A percentile compares a stretch with the other conserved stretches of the same genome.
phyloP scores from a whole-genome alignment of 1,139 yeast genomes.

The Debaryomycetaceae sp. region DNA sequence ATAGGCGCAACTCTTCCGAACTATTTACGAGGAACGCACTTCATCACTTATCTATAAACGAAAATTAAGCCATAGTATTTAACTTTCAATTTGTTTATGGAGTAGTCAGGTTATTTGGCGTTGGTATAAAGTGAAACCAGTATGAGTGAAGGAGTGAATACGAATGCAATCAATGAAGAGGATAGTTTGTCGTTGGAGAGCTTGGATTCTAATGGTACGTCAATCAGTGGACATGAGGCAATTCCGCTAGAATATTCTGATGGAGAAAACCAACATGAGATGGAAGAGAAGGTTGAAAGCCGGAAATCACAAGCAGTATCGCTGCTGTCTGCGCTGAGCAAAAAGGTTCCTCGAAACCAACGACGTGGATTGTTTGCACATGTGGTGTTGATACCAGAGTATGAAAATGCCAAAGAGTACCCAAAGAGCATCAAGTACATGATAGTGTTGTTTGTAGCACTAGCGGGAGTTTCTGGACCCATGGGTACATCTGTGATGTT shows the following conservation, averaged over 20 bases:
- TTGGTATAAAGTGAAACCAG: neutral
- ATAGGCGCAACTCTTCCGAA: no score
- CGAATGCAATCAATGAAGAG: neutral
- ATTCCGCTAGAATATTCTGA: neutral
- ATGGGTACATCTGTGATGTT: constrained; percentile 87
- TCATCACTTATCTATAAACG: no score
- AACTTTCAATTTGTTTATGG: no score
- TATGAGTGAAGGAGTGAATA: neutral
- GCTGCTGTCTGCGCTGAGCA: constrained; percentile 8
- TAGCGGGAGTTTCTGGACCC: constrained; percentile 80
- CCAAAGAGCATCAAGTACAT: constrained; percentile 45
- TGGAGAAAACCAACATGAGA: neutral
- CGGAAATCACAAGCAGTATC: neutral
- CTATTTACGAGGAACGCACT: no score
- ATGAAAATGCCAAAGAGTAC: constrained; percentile 66
- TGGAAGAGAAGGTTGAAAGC: neutral
- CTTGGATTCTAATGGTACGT: constrained; percentile 5
- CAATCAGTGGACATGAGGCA: neutral
- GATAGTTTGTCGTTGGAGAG: neutral
- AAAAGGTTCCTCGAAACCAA: constrained; percentile 36
- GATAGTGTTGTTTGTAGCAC: constrained; percentile 65
- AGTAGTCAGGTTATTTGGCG: neutral
- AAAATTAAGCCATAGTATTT: no score
- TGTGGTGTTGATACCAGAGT: constrained; percentile 66
- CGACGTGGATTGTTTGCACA: constrained; percentile 55